These are phyloP conservation scores for Lichtheimia hyalospora DNA, from an alignment of 371 early-diverging fungal species.

Conservation along the genomic window DNA sequence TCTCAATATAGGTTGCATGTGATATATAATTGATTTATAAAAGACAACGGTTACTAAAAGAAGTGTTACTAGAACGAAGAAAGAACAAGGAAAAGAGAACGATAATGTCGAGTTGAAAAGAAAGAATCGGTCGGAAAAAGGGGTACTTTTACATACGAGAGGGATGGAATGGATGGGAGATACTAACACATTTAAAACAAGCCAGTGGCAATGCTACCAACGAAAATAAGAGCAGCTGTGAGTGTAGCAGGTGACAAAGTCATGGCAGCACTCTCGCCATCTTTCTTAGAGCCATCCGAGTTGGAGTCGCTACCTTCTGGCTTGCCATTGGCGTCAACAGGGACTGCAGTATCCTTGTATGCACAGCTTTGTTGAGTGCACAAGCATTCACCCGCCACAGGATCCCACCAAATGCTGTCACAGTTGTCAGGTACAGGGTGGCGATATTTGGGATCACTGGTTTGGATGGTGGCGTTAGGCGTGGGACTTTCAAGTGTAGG, in stretches of 20 bases:
- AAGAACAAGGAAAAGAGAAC: too few species aligned
- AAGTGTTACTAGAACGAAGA: too few species aligned
- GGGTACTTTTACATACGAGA: conserved; percentile 3
- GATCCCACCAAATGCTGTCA: conserved; percentile 77
- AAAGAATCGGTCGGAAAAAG: neutral
- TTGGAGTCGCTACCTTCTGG: neutral
- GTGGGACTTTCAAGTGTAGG: conserved; percentile 59
- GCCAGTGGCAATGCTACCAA: neutral
- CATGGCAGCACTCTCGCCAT: conserved; percentile 3
- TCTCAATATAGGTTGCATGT: too few species aligned
- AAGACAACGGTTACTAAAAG: too few species aligned
- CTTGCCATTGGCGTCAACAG: conserved; percentile 27
- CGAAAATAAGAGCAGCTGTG: neutral
- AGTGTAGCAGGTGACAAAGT: conserved; percentile 1
- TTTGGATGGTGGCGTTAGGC: conserved; percentile 41
- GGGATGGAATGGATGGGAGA: neutral
- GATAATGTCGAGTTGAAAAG: neutral
- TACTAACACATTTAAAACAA: neutral
- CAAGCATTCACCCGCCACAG: conserved; percentile 57
- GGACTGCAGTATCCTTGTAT: conserved; percentile 50
- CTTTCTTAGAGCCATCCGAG: neutral
- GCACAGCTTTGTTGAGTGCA: conserved; percentile 52
- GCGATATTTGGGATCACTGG: conserved; percentile 44
- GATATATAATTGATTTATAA: too few species aligned
- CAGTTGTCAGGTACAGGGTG: conserved; percentile 64